Percentiles rank a stretch among this genome's conserved stretches.
Conservation (phyloP, 2,329 filamentous ascomycete genomes). For the Bipolaris zeicola region DNA sequence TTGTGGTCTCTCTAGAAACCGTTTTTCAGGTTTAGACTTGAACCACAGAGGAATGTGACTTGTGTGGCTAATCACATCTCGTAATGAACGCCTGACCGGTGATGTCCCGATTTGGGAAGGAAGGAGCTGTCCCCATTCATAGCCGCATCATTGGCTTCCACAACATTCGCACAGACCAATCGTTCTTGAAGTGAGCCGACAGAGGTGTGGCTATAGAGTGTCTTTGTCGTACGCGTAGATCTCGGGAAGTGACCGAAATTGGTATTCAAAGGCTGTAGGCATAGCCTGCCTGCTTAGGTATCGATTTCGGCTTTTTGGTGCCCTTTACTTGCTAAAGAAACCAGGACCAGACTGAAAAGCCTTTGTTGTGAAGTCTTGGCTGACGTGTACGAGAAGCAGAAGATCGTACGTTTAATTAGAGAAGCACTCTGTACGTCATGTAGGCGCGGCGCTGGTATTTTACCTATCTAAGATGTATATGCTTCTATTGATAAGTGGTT, state of each 20-base stretch:
- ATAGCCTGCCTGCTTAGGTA: constrained; percentile 17
- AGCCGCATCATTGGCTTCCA: constrained; percentile 32
- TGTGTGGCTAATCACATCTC: constrained; percentile 20
- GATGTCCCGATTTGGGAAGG: constrained; percentile 28
- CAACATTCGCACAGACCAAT: constrained; percentile 41
- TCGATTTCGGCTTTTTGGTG: constrained; percentile 5
- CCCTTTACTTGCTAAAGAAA: background rate
- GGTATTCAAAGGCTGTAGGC: constrained; percentile 30
- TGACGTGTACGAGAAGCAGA: background rate
- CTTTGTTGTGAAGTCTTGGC: constrained; percentile 7
- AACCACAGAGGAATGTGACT: constrained; percentile 23
- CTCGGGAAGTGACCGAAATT: constrained; percentile 29
- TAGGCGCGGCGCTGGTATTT: background rate
- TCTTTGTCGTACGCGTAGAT: constrained; percentile 31
- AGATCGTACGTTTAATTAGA: background rate
- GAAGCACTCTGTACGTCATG: background rate
- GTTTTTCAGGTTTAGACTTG: constrained; percentile 22
- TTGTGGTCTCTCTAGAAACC: constrained; percentile 22
- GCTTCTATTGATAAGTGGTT: background rate
- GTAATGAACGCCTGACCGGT: constrained; percentile 30
- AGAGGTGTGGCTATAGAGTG: constrained; percentile 33
- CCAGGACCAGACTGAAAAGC: background rate
- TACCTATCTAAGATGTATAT: background rate
- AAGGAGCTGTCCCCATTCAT: constrained; percentile 17
- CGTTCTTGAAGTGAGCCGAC: constrained; percentile 39